Base-by-base conservation (phyloP, 495 filamentous ascomycete genomes). In the Pseudomonodictys pantanalensis region DNA sequence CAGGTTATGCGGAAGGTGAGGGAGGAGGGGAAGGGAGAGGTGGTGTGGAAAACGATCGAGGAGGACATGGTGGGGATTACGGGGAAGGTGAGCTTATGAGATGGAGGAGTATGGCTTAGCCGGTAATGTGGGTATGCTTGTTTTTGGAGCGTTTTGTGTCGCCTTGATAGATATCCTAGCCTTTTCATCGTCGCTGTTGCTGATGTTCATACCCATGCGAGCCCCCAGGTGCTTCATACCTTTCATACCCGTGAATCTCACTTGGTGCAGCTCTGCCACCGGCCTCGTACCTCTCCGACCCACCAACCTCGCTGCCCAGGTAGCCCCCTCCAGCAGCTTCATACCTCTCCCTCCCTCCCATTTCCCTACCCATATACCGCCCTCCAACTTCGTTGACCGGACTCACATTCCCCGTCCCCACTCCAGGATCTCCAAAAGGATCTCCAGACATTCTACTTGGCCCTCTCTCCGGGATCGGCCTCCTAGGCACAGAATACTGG, bases 61-160 rank as follows among this genome's bases (percentile, higher is more conserved):
- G 53, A 28, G 12, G 45, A 63, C 26, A 57, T 52, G 23, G 7
- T 52, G 20, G 9, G 60, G 47, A 58, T 63, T 58, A 63, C 60
- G n/a, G 60, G 52, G 39, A 53, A 52, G 39, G n/a, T n/a, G 48
- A 52, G 48, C 30, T 22, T 4, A 52, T 60, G 20, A 52, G 38
- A 52, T 8, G 35, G 6, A 20, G 32, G 32, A 38, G n/a, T n/a
- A n/a, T n/a, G n/a, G n/a, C n/a, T n/a, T n/a, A n/a, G n/a, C n/a
- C n/a, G n/a, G n/a, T n/a, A n/a, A n/a, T n/a, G n/a, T n/a, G n/a
- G n/a, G n/a, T n/a, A n/a, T n/a, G n/a, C n/a, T n/a, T n/a, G n/a
- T n/a, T n/a, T n/a, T n/a, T n/a, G n/a, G n/a, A n/a, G n/a, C n/a
- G n/a, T n/a, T n/a, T n/a, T n/a, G n/a, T n/a, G n/a, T n/a, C n/a